Evolutionary conservation across 371 early-diverging fungal species (phyloP).

Genomic region (Mucor ambiguus): DNA sequence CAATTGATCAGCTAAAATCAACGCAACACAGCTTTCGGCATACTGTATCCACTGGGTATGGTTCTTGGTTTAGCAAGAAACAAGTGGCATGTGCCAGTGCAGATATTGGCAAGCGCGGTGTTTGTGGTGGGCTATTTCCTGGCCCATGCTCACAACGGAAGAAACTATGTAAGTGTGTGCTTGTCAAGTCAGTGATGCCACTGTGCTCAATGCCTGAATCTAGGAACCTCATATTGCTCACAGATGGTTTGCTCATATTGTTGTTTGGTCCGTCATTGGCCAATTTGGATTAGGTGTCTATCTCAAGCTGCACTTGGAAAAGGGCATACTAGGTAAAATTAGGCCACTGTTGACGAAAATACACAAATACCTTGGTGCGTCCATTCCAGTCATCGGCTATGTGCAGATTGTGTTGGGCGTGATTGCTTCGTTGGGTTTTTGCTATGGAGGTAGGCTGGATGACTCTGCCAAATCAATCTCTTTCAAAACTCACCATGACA

Average conservation of each 20-base stretch:
- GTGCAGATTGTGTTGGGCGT: constrained; percentile 68
- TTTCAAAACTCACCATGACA: neutral
- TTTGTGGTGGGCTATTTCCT: constrained; percentile 60
- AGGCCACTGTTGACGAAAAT: constrained; percentile 48
- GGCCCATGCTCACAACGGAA: constrained; percentile 64
- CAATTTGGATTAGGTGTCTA: constrained; percentile 61
- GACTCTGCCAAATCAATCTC: neutral
- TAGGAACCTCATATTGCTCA: constrained; percentile 65
- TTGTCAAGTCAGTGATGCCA: neutral
- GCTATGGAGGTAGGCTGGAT: constrained; percentile 52
- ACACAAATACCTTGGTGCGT: constrained; percentile 58
- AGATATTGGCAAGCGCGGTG: constrained; percentile 50
- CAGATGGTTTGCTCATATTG: constrained; percentile 62
- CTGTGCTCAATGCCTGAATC: neutral
- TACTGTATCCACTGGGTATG: constrained; percentile 57
- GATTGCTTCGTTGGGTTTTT: constrained; percentile 65
- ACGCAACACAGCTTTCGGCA: constrained; percentile 38
- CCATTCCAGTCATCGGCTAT: constrained; percentile 60
- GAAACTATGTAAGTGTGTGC: constrained; percentile 51
- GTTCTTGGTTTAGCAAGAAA: constrained; percentile 61
- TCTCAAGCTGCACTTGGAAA: constrained; percentile 61
- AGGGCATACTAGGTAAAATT: constrained; percentile 53
- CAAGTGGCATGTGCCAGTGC: constrained; percentile 69
- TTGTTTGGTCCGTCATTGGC: constrained; percentile 53
- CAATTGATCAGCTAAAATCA: neutral